phyloP scores from a whole-genome alignment of 345 rosid species.

The Syzygium grande region DNA sequence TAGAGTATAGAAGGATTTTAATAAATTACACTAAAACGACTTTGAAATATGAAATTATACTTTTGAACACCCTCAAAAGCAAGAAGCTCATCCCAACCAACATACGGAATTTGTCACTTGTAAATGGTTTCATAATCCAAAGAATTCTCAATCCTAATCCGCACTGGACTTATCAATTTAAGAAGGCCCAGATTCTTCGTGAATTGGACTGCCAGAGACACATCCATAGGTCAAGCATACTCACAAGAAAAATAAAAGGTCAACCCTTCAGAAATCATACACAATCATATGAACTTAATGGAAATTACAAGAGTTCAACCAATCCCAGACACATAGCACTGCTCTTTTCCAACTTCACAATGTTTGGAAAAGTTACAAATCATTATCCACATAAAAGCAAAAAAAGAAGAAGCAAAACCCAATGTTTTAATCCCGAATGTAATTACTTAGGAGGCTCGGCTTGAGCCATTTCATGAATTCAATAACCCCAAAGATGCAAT shows the following conservation, averaged over 20 bases:
- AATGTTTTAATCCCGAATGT: not conserved
- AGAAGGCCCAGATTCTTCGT: not conserved
- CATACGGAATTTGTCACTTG: too few species aligned
- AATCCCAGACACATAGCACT: too few species aligned
- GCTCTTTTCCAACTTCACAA: not conserved
- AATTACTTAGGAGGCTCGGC: not conserved
- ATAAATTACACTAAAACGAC: too few species aligned
- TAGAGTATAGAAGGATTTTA: not conserved
- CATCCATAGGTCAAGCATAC: not conserved
- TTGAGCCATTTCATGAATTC: not conserved
- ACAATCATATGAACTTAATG: not conserved
- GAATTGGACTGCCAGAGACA: not conserved
- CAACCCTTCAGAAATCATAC: not conserved
- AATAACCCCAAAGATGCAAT: not conserved
- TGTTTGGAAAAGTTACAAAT: not conserved
- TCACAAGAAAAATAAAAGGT: not conserved
- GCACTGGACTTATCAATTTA: too few species aligned
- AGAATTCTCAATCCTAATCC: too few species aligned
- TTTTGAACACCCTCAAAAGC: too few species aligned
- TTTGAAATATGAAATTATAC: too few species aligned
- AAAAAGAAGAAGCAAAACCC: not conserved
- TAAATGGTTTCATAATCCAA: too few species aligned
- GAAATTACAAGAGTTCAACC: not conserved
- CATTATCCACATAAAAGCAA: not conserved
- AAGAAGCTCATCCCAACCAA: too few species aligned